phyloP scores from a whole-genome alignment of 2,329 filamentous ascomycete genomes.

The Penicillium sp. region DNA sequence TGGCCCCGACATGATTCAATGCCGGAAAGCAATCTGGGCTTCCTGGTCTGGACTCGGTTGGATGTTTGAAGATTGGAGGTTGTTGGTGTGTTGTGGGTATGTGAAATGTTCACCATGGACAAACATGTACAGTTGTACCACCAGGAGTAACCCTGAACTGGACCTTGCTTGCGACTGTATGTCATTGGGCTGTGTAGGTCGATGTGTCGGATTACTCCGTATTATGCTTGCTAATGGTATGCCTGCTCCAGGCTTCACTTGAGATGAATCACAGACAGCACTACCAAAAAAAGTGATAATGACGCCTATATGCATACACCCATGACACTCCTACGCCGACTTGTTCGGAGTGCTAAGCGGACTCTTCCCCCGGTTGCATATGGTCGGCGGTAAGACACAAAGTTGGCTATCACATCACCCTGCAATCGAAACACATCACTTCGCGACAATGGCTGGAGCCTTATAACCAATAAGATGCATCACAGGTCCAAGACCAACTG shows the following conservation, averaged over 20 bases:
- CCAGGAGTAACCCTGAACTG: slow-evolving; percentile 8
- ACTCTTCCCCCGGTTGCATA: slow-evolving; percentile 16
- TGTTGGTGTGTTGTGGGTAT: background rate
- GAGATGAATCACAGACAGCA: slow-evolving; percentile 18
- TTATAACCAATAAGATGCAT: slow-evolving; percentile 22
- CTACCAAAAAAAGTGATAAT: background rate
- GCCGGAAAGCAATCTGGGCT: background rate
- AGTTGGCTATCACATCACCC: slow-evolving; percentile 20
- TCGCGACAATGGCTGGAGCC: slow-evolving; percentile 19
- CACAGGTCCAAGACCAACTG: slow-evolving; percentile 4
- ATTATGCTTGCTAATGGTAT: too few relatives aligned
- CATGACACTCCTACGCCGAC: background rate
- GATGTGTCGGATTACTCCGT: slow-evolving; percentile 23
- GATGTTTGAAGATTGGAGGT: background rate
- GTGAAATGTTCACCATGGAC: background rate
- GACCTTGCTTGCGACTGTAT: slow-evolving; percentile 21
- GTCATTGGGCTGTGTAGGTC: slow-evolving; percentile 7
- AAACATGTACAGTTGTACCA: slow-evolving; percentile 6
- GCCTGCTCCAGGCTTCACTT: too few relatives aligned
- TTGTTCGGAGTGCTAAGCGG: background rate
- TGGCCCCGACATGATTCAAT: slow-evolving; percentile 14
- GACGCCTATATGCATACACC: slow-evolving; percentile 2
- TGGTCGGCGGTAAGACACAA: slow-evolving; percentile 13
- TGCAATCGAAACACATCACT: slow-evolving; percentile 26
- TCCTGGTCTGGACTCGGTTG: slow-evolving; percentile 9